Evolutionary conservation across 352 stramenopile species (phyloP).

Genomic region (Globisporangium megalacanthum): DNA sequence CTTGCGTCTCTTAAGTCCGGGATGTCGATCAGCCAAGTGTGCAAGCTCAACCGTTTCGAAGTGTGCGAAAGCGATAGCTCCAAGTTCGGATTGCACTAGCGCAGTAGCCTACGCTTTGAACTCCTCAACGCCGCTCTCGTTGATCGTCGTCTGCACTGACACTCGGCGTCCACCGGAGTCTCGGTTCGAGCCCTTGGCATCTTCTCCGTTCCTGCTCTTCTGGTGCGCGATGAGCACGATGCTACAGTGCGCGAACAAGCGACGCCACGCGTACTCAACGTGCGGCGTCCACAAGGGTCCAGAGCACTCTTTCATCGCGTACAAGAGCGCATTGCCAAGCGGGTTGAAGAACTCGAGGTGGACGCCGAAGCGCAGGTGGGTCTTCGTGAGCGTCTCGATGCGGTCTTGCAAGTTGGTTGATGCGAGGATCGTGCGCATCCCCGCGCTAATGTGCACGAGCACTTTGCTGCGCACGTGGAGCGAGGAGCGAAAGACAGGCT

Average conservation of each 20-base stretch:
- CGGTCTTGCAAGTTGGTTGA: constrained; percentile 57
- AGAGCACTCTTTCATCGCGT: constrained; percentile 56
- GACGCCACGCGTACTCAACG: constrained; percentile 33
- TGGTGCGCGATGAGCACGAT: constrained; percentile 25
- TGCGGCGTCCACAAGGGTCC: constrained; percentile 29
- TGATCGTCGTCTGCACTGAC: neutral
- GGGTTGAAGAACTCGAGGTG: constrained; percentile 86
- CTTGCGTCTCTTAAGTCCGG: too few relatives aligned
- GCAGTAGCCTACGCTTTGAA: neutral
- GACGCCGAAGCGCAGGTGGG: constrained; percentile 81
- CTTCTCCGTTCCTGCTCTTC: constrained; percentile 6
- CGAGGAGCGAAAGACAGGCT: constrained; percentile 40
- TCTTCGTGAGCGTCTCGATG: constrained; percentile 62
- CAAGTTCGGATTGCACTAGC: neutral
- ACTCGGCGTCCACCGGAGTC: neutral
- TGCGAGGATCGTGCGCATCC: constrained; percentile 34
- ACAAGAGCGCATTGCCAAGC: constrained; percentile 82
- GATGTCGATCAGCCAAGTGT: too few relatives aligned
- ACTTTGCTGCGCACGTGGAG: constrained; percentile 75
- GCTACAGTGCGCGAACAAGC: constrained; percentile 35
- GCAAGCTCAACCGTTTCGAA: too few relatives aligned
- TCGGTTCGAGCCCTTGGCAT: neutral
- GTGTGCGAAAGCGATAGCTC: neutral
- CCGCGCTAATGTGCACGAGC: constrained; percentile 82
- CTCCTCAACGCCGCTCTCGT: constrained; percentile 6